Percentiles rank a stretch among this genome's conserved stretches.
Conservation (phyloP, 768 basidiomycete genomes). For the Cubamyces sp. region DNA sequence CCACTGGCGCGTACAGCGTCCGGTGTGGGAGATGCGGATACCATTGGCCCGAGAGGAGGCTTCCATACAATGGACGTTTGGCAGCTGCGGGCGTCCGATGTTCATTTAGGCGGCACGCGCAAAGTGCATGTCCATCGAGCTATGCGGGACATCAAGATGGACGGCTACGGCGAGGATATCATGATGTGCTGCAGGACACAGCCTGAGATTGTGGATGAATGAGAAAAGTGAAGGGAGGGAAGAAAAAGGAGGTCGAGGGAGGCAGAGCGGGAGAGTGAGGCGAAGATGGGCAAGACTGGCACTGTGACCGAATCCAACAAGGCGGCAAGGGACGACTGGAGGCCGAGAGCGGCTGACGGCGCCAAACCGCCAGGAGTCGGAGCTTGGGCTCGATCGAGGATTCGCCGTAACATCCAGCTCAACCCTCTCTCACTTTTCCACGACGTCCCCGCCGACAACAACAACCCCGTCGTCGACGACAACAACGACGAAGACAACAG, state of each 20-base stretch:
- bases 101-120: constrained; percentile 16
- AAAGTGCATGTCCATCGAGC: background rate
- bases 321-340: constrained; percentile 19
- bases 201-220: background rate
- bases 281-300: background rate
- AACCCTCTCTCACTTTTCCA: constrained; percentile 15
- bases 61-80: constrained; percentile 12
- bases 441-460: constrained; percentile 15
- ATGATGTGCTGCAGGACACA: background rate
- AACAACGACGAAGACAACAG: constrained; percentile 18
- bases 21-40: constrained; percentile 4
- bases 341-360: constrained; percentile 27
- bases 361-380: constrained; percentile 25
- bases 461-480: constrained; percentile 10
- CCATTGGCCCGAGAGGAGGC: constrained; percentile 2
- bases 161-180: no score
- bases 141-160: background rate
- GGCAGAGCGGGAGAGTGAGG: background rate
- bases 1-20: constrained; percentile 1
- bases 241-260: background rate
- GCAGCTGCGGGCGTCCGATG: constrained; percentile 6
- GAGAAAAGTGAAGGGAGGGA: background rate
- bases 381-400: constrained; percentile 21
- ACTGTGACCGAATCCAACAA: background rate
- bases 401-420: constrained; percentile 18